Percentiles rank a stretch among this genome's conserved stretches.
phyloP scores from a whole-genome alignment of 148 eudicot genomes.

The Simmondsia chinensis region DNA sequence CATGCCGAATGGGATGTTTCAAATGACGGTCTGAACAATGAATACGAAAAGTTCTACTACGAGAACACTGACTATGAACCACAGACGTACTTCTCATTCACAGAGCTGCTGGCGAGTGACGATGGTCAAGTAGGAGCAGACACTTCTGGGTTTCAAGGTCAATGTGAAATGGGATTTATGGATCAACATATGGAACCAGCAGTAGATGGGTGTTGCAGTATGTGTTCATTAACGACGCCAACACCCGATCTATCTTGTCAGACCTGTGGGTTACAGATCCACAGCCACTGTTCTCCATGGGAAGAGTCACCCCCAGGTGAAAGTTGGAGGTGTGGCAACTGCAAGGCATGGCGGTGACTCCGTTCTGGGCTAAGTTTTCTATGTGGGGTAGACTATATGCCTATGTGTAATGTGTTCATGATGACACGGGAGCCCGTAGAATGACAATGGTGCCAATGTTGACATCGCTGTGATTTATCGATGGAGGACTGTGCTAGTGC shows the following conservation, averaged over 20 bases:
- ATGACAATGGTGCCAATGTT: too few relatives aligned
- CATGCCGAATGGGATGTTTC: conserved; percentile 52
- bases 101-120: conserved; percentile 70
- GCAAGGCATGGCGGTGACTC: conserved; percentile 49
- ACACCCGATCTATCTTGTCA: conserved; percentile 65
- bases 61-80: conserved; percentile 76
- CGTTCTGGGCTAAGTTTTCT: too few relatives aligned
- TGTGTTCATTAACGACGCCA: conserved; percentile 46
- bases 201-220: conserved; percentile 25
- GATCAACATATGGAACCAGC: conserved; percentile 16
- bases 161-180: conserved; percentile 14
- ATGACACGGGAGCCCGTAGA: too few relatives aligned
- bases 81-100: conserved; percentile 89
- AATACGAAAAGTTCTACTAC: conserved; percentile 31
- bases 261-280: conserved; percentile 52
- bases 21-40: conserved; percentile 20
- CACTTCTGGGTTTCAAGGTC: conserved; percentile 22
- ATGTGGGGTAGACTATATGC: too few relatives aligned
- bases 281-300: conserved; percentile 68
- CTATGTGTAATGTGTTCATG: too few relatives aligned
- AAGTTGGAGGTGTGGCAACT: conserved; percentile 66
- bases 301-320: conserved; percentile 29
- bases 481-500: too few relatives aligned
- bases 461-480: too few relatives aligned
- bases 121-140: conserved; percentile 33